These are phyloP conservation scores for Bocquillonia castaneifolia DNA, from an alignment of 441 rosid genomes.

Conservation along the genomic window DNA sequence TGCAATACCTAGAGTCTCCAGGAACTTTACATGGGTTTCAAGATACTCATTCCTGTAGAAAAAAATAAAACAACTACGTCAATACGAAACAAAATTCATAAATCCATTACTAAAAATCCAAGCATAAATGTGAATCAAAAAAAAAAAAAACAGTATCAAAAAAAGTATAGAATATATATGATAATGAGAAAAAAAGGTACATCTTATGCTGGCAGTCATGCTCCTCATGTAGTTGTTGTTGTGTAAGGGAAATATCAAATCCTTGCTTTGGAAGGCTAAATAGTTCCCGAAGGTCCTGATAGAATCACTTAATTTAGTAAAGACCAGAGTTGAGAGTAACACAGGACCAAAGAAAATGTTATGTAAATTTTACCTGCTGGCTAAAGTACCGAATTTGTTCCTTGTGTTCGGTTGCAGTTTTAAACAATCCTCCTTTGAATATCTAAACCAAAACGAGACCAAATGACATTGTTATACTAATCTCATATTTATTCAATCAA, in stretches of 20 bases:
- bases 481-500: neutral
- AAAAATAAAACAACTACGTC: neutral
- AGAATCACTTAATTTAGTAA: slow-evolving; percentile 5
- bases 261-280: slow-evolving; percentile 88
- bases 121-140: neutral
- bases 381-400: slow-evolving; percentile 95
- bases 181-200: slow-evolving; percentile 33
- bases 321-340: neutral
- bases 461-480: slow-evolving; percentile 1
- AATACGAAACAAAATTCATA: neutral
- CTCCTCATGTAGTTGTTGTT: slow-evolving; percentile 82
- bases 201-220: slow-evolving; percentile 69
- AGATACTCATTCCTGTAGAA: slow-evolving; percentile 53
- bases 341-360: slow-evolving; percentile 6
- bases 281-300: slow-evolving; percentile 85
- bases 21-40: slow-evolving; percentile 57
- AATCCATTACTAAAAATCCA: neutral
- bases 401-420: slow-evolving; percentile 91
- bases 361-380: slow-evolving; percentile 60
- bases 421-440: slow-evolving; percentile 87
- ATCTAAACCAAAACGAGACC: slow-evolving; percentile 40
- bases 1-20: slow-evolving; percentile 75
- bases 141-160: neutral
- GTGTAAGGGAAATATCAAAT: slow-evolving; percentile 78
- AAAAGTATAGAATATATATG: neutral